Evolutionary conservation across 495 filamentous ascomycete genomes (phyloP).

Genomic region (Penicillium cinerascens): DNA sequence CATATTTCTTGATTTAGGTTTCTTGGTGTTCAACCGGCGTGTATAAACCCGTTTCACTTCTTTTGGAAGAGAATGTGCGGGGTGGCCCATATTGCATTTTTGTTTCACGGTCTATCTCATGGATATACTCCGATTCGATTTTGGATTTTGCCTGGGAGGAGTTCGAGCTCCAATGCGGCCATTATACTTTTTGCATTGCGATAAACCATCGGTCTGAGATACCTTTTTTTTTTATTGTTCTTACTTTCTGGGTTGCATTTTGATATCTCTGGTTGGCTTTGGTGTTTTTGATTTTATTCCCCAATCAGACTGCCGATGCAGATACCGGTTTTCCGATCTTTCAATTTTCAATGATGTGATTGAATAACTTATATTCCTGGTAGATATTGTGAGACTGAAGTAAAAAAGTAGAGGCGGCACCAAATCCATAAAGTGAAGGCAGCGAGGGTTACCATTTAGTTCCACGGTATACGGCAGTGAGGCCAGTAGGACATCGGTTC

Average conservation of each 20-base stretch:
- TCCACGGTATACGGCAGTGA: no score
- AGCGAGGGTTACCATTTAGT: no score
- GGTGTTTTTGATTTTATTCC: slow-evolving; percentile 7
- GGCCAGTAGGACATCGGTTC: no score
- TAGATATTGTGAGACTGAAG: background rate
- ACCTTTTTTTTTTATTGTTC: background rate
- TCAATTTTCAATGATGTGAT: background rate
- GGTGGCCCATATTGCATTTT: background rate
- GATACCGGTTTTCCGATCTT: background rate
- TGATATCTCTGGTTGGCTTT: slow-evolving; percentile 2
- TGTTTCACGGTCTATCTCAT: background rate
- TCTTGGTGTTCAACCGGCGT: slow-evolving; percentile 3
- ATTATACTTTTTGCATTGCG: background rate
- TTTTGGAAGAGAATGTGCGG: background rate
- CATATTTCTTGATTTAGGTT: slow-evolving; percentile 7
- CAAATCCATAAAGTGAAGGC: no score
- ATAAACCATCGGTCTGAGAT: slow-evolving; percentile 2
- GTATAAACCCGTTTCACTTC: background rate
- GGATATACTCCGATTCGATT: background rate
- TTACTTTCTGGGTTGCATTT: slow-evolving; percentile 7
- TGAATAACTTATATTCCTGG: background rate
- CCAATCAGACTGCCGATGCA: slow-evolving; percentile 1
- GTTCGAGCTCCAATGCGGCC: background rate
- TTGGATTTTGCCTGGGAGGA: background rate
- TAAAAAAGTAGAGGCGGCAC: no score